These are phyloP conservation scores for Phaffia tasmanica DNA, from an alignment of 768 basidiomycete species.

Conservation along the genomic window DNA sequence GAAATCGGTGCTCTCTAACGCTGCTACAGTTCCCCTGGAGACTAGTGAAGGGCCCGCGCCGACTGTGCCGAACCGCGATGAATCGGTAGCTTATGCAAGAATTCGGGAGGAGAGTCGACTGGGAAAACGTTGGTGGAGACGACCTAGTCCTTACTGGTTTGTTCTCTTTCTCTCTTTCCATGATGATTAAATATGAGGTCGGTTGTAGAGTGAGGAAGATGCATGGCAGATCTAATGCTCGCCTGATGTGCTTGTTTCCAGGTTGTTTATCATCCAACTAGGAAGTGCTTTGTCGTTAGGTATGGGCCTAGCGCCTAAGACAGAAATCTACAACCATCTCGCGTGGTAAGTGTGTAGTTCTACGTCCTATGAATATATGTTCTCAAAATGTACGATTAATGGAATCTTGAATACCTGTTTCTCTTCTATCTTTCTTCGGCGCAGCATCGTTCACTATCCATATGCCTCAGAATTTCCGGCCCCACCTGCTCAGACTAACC, in stretches of 20 bases:
- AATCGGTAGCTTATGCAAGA: neutral
- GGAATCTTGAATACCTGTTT: neutral
- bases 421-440: neutral
- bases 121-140: constrained; percentile 7
- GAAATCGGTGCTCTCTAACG: too few relatives aligned
- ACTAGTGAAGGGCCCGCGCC: neutral
- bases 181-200: neutral
- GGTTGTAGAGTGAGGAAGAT: neutral
- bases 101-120: constrained; percentile 2
- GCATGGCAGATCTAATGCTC: neutral
- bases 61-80: neutral
- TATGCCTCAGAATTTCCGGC: constrained; percentile 5
- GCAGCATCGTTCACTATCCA: constrained; percentile 23
- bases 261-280: constrained; percentile 11
- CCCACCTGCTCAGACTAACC: neutral
- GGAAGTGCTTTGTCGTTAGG: constrained; percentile 16
- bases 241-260: neutral
- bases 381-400: too few relatives aligned
- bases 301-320: constrained; percentile 20
- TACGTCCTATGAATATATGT: too few relatives aligned
- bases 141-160: constrained; percentile 10
- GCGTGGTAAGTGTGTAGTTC: neutral
- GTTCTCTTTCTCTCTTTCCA: neutral
- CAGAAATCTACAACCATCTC: constrained; percentile 9
- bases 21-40: neutral